Evolutionary conservation across 2,329 filamentous ascomycete genomes (phyloP).

Genomic region (Metarhizium sp.): DNA sequence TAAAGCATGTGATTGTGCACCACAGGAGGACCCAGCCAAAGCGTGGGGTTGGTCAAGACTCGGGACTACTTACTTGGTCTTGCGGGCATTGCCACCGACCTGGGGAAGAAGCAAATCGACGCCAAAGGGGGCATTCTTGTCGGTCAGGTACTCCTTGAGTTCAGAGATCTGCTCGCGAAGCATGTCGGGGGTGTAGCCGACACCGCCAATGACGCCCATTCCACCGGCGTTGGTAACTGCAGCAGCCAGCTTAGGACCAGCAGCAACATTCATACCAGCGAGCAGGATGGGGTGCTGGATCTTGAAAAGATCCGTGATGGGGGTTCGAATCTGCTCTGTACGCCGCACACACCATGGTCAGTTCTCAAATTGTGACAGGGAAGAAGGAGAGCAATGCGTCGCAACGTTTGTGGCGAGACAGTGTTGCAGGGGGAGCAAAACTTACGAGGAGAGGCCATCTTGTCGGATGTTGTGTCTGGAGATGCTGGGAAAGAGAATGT

Average conservation of each 20-base stretch:
- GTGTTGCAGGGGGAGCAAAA: background rate
- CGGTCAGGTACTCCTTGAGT: slow-evolving; percentile 75
- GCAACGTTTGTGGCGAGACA: background rate
- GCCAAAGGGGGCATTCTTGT: slow-evolving; percentile 93
- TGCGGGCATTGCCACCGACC: slow-evolving; percentile 86
- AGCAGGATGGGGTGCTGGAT: slow-evolving; percentile 96
- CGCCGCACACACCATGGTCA: background rate
- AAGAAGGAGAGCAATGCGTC: background rate
- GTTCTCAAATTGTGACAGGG: background rate
- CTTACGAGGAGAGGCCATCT: slow-evolving; percentile 12
- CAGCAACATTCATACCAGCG: slow-evolving; percentile 98
- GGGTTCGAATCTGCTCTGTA: slow-evolving; percentile 62
- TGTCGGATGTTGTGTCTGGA: background rate
- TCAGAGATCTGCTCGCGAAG: slow-evolving; percentile 89
- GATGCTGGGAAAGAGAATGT: background rate
- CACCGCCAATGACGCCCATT: slow-evolving; percentile 90
- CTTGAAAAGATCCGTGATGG: slow-evolving; percentile 89
- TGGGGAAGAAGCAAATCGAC: slow-evolving; percentile 91
- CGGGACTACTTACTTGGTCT: slow-evolving; percentile 63
- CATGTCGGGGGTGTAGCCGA: slow-evolving; percentile 96
- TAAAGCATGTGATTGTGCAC: background rate
- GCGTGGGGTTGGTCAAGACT: background rate
- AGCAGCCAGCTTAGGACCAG: slow-evolving; percentile 89
- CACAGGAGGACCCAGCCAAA: background rate
- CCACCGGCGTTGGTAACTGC: slow-evolving; percentile 96